A percentile compares a stretch with the other conserved stretches of the same genome.
Conservation (phyloP, 495 filamentous ascomycete species). For the Penicillium canescens region DNA sequence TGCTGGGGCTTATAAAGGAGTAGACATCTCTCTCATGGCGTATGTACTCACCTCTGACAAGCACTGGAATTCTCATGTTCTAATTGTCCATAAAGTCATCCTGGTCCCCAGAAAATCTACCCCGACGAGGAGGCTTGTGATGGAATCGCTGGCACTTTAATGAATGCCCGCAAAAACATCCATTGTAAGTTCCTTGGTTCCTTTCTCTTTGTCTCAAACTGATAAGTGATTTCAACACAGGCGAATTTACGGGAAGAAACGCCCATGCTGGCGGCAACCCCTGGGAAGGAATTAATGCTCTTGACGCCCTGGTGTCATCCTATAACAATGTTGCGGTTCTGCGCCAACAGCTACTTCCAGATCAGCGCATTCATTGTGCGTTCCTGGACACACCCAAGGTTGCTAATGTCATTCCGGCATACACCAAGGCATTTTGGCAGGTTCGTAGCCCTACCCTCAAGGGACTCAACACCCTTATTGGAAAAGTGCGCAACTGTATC, state of each 20-base stretch:
- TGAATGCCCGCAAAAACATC: constrained; percentile 42
- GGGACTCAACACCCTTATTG: constrained; percentile 47
- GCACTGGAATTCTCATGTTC: not conserved
- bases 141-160: constrained; percentile 35
- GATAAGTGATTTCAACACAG: not conserved
- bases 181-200: constrained; percentile 11
- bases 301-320: constrained; percentile 45
- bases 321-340: constrained; percentile 64
- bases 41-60: constrained; percentile 28
- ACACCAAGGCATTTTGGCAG: constrained; percentile 54
- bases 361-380: constrained; percentile 58
- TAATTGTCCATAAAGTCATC: constrained; percentile 23
- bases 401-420: constrained; percentile 62
- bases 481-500: constrained; percentile 58
- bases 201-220: not conserved
- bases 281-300: constrained; percentile 38
- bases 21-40: constrained; percentile 67
- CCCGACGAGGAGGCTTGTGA: constrained; percentile 21
- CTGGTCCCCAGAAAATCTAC: constrained; percentile 28
- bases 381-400: constrained; percentile 60
- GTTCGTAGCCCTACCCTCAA: constrained; percentile 48
- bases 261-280: constrained; percentile 63
- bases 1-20: constrained; percentile 60
- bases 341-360: constrained; percentile 63
- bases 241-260: constrained; percentile 34